Conservation (phyloP, 352 stramenopile genomes). For the Phytophthora cajani region DNA sequence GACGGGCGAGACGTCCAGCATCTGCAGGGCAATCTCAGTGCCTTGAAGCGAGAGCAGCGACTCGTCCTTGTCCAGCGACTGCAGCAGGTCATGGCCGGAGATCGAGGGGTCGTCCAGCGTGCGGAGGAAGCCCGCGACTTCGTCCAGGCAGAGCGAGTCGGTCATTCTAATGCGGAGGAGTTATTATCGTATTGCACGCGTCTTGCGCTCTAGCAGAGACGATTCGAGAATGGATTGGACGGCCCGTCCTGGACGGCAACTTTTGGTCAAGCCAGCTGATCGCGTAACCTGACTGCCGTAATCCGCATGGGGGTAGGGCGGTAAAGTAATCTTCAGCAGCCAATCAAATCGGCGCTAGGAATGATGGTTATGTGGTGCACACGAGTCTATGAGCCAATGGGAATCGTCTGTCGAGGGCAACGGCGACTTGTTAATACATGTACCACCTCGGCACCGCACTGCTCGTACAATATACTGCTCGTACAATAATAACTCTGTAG, state of each 20-base stretch:
- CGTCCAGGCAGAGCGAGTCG: constrained; percentile 32
- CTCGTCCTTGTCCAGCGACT: constrained; percentile 26
- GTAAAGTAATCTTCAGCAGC: constrained; percentile 10
- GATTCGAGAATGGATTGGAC: constrained; percentile 22
- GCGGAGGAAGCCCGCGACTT: constrained; percentile 33
- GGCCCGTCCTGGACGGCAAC: too few species aligned
- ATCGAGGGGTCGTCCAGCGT: constrained; percentile 24
- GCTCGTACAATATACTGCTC: too few species aligned
- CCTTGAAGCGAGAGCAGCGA: constrained; percentile 11
- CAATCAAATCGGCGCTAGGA: constrained; percentile 11
- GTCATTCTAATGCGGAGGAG: constrained; percentile 3
- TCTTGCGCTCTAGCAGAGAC: constrained; percentile 7
- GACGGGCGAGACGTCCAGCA: constrained; percentile 25
- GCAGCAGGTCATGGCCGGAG: constrained; percentile 18
- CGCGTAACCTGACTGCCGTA: constrained; percentile 13
- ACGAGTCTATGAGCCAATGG: background rate
- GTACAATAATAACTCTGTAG: too few species aligned
- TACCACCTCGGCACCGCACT: background rate
- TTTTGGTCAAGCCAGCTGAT: constrained; percentile 7
- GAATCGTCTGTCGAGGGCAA: background rate
- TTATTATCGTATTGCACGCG: background rate
- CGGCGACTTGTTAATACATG: too few species aligned
- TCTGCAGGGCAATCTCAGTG: constrained; percentile 26
- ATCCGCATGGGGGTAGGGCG: constrained; percentile 14
- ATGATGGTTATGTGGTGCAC: constrained; percentile 15